These are phyloP conservation scores for Fusarium mangiferae DNA, from an alignment of 2,329 filamentous ascomycete species.

Conservation along the genomic window DNA sequence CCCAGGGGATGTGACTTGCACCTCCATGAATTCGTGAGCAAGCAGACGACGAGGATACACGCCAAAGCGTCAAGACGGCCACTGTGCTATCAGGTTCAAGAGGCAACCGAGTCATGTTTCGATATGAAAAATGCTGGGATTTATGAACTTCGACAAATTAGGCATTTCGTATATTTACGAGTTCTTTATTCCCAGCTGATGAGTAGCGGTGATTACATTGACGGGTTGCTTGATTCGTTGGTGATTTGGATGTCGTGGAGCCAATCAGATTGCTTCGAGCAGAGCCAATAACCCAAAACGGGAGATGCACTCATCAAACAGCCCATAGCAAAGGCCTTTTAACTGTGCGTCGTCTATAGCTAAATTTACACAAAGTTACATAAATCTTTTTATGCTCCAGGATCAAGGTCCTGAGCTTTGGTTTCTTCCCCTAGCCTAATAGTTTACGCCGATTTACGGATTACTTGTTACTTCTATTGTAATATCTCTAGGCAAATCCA, in stretches of 20 bases:
- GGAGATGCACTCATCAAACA: neutral
- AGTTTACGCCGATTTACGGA: neutral
- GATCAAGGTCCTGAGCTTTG: too few species aligned
- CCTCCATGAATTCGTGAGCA: too few species aligned
- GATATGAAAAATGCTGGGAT: neutral
- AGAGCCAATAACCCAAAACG: neutral
- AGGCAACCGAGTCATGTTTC: neutral
- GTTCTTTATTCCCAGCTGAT: neutral
- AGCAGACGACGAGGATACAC: neutral
- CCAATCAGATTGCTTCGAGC: neutral
- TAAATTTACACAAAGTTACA: too few species aligned
- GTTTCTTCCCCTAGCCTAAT: too few species aligned
- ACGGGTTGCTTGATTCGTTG: slow-evolving; percentile 21
- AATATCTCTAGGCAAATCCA: neutral
- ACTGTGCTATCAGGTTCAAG: neutral
- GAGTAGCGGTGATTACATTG: slow-evolving; percentile 7
- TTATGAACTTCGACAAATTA: neutral
- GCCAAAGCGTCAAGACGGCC: neutral
- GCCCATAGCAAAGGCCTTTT: accelerated
- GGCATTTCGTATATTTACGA: neutral
- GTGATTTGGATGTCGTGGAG: neutral
- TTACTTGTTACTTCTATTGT: neutral
- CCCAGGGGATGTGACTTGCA: neutral
- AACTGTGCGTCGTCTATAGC: too few species aligned
- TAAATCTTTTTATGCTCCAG: too few species aligned